Conservation (phyloP, 208 protist species). For the Zelonia costaricensis region DNA sequence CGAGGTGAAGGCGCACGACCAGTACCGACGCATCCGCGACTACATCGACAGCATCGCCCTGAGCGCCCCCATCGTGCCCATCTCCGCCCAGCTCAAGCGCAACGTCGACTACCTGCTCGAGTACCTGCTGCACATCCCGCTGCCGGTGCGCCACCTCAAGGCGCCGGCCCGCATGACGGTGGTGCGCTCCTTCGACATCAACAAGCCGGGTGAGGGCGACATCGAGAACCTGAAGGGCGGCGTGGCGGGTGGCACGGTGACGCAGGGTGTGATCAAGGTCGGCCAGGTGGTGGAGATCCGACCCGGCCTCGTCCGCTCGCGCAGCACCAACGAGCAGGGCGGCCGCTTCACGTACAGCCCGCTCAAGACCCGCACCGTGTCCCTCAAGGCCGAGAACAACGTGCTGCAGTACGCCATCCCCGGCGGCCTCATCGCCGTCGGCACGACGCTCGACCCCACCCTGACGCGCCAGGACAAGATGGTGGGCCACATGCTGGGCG, state of each 20-base stretch:
- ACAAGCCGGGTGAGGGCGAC: conserved; percentile 97
- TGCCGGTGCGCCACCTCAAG: conserved; percentile 97
- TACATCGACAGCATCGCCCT: conserved; percentile 94
- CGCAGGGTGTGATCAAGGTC: conserved; percentile 97
- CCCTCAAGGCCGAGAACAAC: conserved; percentile 98
- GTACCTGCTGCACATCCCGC: conserved; percentile 98
- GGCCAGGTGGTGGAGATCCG: conserved; percentile 99
- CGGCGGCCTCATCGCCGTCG: conserved; percentile 99
- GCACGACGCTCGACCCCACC: conserved; percentile 99
- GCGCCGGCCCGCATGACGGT: conserved; percentile 96
- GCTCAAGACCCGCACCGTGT: conserved; percentile 94
- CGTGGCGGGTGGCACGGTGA: conserved; percentile 98
- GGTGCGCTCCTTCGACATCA: conserved; percentile 99
- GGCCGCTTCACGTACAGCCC: conserved; percentile 94
- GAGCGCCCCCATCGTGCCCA: conserved; percentile 98
- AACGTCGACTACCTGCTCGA: conserved; percentile 99
- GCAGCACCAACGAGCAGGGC: conserved; percentile 72
- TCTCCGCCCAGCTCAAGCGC: conserved; percentile 98
- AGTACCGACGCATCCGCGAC: conserved; percentile 96
- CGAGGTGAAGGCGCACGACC: conserved; percentile 92
- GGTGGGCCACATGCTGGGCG: conserved; percentile 95
- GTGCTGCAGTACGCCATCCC: conserved; percentile 98
- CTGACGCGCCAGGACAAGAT: conserved; percentile 98
- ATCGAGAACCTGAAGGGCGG: conserved; percentile 97
- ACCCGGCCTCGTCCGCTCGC: conserved; percentile 94